Conservation (phyloP, 805 yeast genomes). For the Isabelozyma pseudorhagii region DNA sequence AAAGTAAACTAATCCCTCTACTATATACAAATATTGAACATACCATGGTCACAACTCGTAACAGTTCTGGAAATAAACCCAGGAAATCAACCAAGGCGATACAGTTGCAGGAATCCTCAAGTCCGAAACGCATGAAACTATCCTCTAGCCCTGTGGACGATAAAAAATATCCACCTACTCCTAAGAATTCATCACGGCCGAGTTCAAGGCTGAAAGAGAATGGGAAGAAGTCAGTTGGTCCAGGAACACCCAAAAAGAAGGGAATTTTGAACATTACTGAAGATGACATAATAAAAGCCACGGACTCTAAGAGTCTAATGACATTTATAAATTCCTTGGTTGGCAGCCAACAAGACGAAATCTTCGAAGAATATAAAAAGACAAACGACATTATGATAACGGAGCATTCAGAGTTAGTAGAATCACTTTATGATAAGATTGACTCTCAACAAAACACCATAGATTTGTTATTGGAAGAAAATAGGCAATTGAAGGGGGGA, state of each 20-base stretch:
- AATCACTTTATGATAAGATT: constrained; percentile 20
- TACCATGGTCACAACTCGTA: background rate
- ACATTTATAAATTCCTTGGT: constrained; percentile 28
- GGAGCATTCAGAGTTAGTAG: constrained; percentile 18
- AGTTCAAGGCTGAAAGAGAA: background rate
- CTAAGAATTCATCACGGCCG: background rate
- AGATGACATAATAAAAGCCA: constrained; percentile 26
- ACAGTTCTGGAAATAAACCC: background rate
- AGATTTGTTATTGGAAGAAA: constrained; percentile 18
- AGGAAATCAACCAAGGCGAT: background rate
- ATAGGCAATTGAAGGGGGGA: constrained; percentile 7
- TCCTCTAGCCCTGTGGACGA: background rate
- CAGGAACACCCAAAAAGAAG: background rate
- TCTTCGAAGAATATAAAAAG: constrained; percentile 23
- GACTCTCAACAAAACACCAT: constrained; percentile 25
- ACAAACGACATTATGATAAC: constrained; percentile 12
- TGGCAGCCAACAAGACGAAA: constrained; percentile 28
- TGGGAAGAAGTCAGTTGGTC: background rate
- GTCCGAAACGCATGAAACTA: background rate
- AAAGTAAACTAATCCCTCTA: background rate
- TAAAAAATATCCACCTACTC: background rate
- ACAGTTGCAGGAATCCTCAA: background rate
- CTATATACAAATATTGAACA: background rate
- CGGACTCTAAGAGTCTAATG: constrained; percentile 22
- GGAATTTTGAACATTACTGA: constrained; percentile 18